phyloP scores from a whole-genome alignment of 163 green algal species.

The Prototheca wickerhamii region DNA sequence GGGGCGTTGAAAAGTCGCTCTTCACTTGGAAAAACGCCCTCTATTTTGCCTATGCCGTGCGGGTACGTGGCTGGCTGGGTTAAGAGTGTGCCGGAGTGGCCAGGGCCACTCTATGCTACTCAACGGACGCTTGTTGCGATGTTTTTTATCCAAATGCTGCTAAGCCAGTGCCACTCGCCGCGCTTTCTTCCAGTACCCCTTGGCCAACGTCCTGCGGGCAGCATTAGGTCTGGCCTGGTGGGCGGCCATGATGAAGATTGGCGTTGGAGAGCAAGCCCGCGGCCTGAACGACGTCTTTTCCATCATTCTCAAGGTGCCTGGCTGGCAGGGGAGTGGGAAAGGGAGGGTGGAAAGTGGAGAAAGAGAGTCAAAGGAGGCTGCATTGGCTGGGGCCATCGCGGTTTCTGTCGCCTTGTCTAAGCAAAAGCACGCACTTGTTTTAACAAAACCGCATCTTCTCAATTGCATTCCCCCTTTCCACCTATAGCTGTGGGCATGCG shows the following conservation, averaged over 20 bases:
- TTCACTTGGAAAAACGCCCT: constrained; percentile 30
- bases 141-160: too few relatives aligned
- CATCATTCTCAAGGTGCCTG: constrained; percentile 20
- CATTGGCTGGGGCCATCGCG: too few relatives aligned
- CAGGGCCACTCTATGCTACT: too few relatives aligned
- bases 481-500: constrained; percentile 13
- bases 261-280: not conserved
- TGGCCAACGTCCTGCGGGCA: constrained; percentile 24
- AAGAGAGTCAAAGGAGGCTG: too few relatives aligned
- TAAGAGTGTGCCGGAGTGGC: too few relatives aligned
- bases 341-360: not conserved
- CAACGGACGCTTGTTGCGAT: too few relatives aligned
- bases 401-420: not conserved
- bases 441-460: not conserved
- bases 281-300: constrained; percentile 11
- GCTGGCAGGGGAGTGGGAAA: not conserved
- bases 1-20: constrained; percentile 28
- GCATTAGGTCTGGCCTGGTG: constrained; percentile 17
- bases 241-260: constrained; percentile 22
- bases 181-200: constrained; percentile 3
- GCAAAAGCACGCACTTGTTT: too few relatives aligned
- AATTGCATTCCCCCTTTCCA: not conserved
- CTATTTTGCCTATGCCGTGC: constrained; percentile 38
- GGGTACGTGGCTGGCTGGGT: constrained; percentile 11
- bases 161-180: too few relatives aligned